Evolutionary conservation across 2,329 filamentous ascomycete species (phyloP), one percentile per base, ranked within the genome.

Genomic region (Grosmannia clavigera): DNA sequence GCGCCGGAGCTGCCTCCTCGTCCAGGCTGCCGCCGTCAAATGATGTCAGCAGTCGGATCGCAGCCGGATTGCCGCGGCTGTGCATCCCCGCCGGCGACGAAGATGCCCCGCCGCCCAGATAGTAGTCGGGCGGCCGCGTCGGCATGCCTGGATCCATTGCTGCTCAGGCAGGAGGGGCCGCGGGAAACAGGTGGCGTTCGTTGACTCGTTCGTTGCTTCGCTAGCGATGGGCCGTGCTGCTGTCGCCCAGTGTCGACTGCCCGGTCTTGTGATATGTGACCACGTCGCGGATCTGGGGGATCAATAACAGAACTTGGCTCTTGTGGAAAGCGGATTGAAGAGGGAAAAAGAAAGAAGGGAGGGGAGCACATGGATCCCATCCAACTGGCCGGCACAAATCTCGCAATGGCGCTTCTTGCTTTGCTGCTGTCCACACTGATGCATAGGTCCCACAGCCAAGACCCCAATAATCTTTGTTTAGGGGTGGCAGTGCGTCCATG

Each of bases 31-130:
- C 55, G 38, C 55, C 55, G 14, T 85, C 83, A 70, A 83, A 76
- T 7, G 81, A 84, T 58, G 82, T 85, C 72, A 86, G 73, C 66
- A 86, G 73, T 66, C 83, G 78, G 59, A 86, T 78, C 63, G 77
- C 80, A 40, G 82, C 77, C 53, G 76, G 71, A 67, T 78, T 79
- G 61, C 22, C 16, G 9, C 52, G 29, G 31, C 16, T n/a, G 67
- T 66, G 60, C 38, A 40, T 40, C 38, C 38, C 38, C 3, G 12
- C 27, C 25, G n/a, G 1, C 48, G 25, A 9, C 22, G 22, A 51
- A 7, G 16, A 46, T 46, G 43, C 43, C 43, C 43, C 76, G 72
- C 61, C 75, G 58, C 71, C 71, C 33, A 82, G 74, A 64, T 74
- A 75, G 67, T 85, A 86, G 64, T 82, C 80, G 38, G 68, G 66